Conservation (phyloP, 1,284 basidiomycete genomes). For the Peniophora sp. region DNA sequence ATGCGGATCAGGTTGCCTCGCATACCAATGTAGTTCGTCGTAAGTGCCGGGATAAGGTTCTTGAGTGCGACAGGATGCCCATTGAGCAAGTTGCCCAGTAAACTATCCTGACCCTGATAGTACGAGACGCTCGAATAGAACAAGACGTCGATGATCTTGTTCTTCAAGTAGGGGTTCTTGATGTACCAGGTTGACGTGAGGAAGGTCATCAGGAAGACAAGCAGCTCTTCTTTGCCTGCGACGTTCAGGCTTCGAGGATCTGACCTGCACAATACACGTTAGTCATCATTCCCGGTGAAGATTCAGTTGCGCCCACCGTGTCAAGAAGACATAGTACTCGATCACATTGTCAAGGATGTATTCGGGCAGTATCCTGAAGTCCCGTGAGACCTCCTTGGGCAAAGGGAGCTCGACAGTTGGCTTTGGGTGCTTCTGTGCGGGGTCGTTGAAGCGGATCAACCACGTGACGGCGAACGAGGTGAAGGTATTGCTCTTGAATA, state of each 20-base stretch:
- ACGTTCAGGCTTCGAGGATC: constrained; percentile 77
- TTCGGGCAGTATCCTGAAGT: constrained; percentile 89
- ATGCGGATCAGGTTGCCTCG: too few relatives aligned
- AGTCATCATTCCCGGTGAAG: constrained; percentile 17
- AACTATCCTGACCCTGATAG: constrained; percentile 69
- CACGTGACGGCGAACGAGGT: constrained; percentile 89
- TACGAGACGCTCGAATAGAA: constrained; percentile 79
- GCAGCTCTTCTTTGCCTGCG: constrained; percentile 80
- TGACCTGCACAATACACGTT: constrained; percentile 34
- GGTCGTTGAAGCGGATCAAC: constrained; percentile 92
- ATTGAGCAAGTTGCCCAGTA: constrained; percentile 80
- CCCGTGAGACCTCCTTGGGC: constrained; percentile 75
- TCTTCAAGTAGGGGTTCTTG: constrained; percentile 97
- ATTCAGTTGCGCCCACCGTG: constrained; percentile 42
- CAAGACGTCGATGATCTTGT: constrained; percentile 92
- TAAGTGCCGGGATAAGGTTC: constrained; percentile 87
- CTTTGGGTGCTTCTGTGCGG: constrained; percentile 71
- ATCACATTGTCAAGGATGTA: constrained; percentile 93
- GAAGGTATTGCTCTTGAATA: constrained; percentile 77
- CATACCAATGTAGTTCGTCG: constrained; percentile 92
- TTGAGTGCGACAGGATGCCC: constrained; percentile 80
- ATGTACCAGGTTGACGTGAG: constrained; percentile 93
- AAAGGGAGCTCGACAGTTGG: constrained; percentile 72
- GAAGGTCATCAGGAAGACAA: constrained; percentile 89
- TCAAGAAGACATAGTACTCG: constrained; percentile 81